Evolutionary conservation across 148 eudicot species (phyloP), one percentile per base, ranked within the genome.

Genomic region (Mesembryanthemum crystallinum): DNA sequence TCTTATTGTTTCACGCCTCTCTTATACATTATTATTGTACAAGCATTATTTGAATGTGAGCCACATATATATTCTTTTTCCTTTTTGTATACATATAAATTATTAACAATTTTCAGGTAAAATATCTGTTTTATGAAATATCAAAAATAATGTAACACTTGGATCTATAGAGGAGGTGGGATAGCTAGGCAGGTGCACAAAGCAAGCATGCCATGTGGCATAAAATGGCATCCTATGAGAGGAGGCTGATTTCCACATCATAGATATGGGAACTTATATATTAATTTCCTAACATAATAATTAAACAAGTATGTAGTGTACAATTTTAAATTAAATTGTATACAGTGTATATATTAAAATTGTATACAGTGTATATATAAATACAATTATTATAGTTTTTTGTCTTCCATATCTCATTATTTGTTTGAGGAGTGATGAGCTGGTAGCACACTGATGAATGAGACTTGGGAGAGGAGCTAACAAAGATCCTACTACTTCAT

Each of bases 371-470:
- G n/a, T n/a, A n/a, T 51, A 15, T 51, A 51, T 14, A 45, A 59
- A 25, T 27, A 59, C 13, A 4, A 27, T 24, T 59, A 23, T 9
- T 59, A 5, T 55, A 17, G n/a, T 51, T 28, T 29, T 47, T 23
- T 67, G 5, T n/a, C 21, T 43, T 67, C 10, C 6, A 33, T 7
- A 3, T 18, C 33, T 49, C 21, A 69, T 49, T 8, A 54, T 45
- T 25, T 17, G 18, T 60, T 60, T 43, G 43, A 25, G 27, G 17
- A 27, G n/a, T 29, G 24, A 74, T 64, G 70, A 74, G 62, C 62
- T 74, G 77, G 61, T 35, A 45, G 61, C 70, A 74, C 70, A 64
- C 45, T 49, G 68, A 29, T 11, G 62, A 73, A 42, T 24, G 63
- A 42, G 39, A 4, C 39, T 2, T 35, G 39, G 39, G 39, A 35